A percentile compares a stretch with the other conserved stretches of the same genome.
Evolutionary conservation across 1,284 basidiomycete genomes (phyloP).

Genomic region (Phaffia rhodozyma): DNA sequence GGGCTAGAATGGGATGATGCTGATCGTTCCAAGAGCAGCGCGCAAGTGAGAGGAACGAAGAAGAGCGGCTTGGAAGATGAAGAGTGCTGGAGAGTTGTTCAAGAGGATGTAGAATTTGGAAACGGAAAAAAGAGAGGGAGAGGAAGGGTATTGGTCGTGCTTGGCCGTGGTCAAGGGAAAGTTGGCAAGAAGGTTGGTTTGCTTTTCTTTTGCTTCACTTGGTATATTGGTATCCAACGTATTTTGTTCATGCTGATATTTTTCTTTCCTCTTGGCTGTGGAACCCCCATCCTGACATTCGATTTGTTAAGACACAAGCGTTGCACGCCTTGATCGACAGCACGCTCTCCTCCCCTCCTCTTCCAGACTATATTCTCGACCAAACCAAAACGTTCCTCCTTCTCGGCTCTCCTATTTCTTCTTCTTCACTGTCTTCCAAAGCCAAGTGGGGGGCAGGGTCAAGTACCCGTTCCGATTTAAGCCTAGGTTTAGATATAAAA

Average conservation of each 20-base stretch:
- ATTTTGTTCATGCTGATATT: not conserved
- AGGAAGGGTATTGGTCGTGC: conserved; percentile 7
- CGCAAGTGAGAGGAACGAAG: not conserved
- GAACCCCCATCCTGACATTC: not conserved
- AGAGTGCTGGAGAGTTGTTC: not conserved
- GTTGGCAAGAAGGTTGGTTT: conserved; percentile 3
- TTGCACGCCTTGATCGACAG: conserved; percentile 14
- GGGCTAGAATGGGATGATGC: conserved; percentile 9
- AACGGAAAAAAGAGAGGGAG: not conserved
- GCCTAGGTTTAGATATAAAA: not conserved
- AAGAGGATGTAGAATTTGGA: not conserved
- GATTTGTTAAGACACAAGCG: not conserved
- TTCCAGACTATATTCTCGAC: conserved; percentile 9
- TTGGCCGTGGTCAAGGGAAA: conserved; percentile 5
- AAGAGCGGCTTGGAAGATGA: not conserved
- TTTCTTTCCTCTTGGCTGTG: not conserved
- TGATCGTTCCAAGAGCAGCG: not conserved
- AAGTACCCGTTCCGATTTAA: not conserved
- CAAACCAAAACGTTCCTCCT: conserved; percentile 14
- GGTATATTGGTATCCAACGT: not conserved
- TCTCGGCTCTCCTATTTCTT: not conserved
- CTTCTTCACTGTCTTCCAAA: not conserved
- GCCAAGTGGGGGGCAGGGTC: too few relatives aligned
- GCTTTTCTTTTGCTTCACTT: not conserved
- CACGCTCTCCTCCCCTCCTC: conserved; percentile 10